Evolutionary conservation across 2,329 filamentous ascomycete species (phyloP).

Genomic region (Arthrinium phaeospermum): DNA sequence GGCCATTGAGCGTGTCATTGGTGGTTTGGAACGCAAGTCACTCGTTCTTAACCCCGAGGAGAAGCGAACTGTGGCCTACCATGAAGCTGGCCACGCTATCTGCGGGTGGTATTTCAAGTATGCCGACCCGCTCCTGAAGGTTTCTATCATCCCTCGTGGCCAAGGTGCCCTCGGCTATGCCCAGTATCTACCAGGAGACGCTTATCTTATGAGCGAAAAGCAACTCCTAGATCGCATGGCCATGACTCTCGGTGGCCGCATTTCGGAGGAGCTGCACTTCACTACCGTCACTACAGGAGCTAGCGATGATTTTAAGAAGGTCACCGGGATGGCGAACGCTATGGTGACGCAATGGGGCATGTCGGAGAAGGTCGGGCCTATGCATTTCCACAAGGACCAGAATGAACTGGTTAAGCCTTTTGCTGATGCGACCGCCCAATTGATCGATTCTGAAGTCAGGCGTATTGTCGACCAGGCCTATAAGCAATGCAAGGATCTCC

Average conservation of each 20-base stretch:
- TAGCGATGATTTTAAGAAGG: slow-evolving; percentile 97
- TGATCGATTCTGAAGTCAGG: slow-evolving; percentile 90
- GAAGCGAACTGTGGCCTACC: slow-evolving; percentile 95
- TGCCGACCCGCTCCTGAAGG: slow-evolving; percentile 96
- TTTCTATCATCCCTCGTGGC: slow-evolving; percentile 96
- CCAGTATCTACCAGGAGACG: slow-evolving; percentile 94
- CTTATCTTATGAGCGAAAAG: slow-evolving; percentile 93
- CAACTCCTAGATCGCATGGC: slow-evolving; percentile 99
- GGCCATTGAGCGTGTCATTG: slow-evolving; percentile 96
- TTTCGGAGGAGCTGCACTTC: slow-evolving; percentile 96
- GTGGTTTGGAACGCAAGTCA: slow-evolving; percentile 96
- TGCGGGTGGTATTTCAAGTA: slow-evolving; percentile 98
- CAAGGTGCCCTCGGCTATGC: slow-evolving; percentile 94
- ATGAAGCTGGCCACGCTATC: slow-evolving; percentile 97
- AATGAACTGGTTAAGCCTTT: slow-evolving; percentile 93
- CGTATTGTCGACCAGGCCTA: slow-evolving; percentile 93
- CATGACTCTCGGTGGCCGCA: slow-evolving; percentile 95
- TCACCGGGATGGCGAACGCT: slow-evolving; percentile 90
- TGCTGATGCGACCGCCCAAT: slow-evolving; percentile 89
- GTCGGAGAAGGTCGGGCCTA: slow-evolving; percentile 90
- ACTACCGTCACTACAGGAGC: slow-evolving; percentile 94
- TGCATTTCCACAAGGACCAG: slow-evolving; percentile 86
- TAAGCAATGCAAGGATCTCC: slow-evolving; percentile 82
- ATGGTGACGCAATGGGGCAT: slow-evolving; percentile 99
- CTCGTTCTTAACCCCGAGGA: slow-evolving; percentile 91